Base-by-base conservation (phyloP, 2,329 filamentous ascomycete species). In the Diatrype stigma region DNA sequence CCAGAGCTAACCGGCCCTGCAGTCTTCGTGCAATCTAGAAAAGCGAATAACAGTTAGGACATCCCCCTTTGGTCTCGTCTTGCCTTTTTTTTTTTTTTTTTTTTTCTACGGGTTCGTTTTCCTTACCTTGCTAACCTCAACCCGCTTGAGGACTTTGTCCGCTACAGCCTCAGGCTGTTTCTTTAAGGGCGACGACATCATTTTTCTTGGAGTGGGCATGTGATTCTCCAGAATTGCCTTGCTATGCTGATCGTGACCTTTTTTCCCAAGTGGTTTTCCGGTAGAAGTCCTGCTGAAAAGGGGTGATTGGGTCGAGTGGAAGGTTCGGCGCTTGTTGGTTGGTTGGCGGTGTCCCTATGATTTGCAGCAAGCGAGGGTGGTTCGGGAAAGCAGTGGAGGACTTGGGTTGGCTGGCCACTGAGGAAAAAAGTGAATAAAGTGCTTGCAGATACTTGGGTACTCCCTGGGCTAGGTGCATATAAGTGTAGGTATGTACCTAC, bases 1-100 rank as follows among this genome's bases (percentile, higher is more conserved):
- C 94, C 57, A 97, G 84, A 52, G 94, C 93, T 53, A 99, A 84
- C 57, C 93, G 90, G 75, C 96, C 91, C 74, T 97, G 91, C 50
- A 99, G 79, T 65, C 88, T 89, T 68, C 93, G 82, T 62, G 92
- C 94, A 76, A 99, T 96, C 94, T 97, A 67, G 50, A 63, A 28
- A 54, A 49, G n/a, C 21, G 32, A 22, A 47, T 19, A 37, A 37
- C 51, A 45, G 46, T 19, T 61, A 56, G 48, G 51, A 47, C 49
- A 58, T 49, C 30, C 37, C 23, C 38, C 46, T 49, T 60, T 56
- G 61, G 58, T 55, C n/a, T n/a, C n/a, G n/a, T n/a, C n/a, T 23
- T 55, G 30, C 50, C 50, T 51, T 47, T 46, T 40, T 51, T 53
- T 57, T 58, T 49, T 49, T 48, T 47, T 52, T 50, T 40, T 48